Base-by-base conservation (phyloP, 225 moss, liverwort and hornwort species). In the Ulota crispa region DNA sequence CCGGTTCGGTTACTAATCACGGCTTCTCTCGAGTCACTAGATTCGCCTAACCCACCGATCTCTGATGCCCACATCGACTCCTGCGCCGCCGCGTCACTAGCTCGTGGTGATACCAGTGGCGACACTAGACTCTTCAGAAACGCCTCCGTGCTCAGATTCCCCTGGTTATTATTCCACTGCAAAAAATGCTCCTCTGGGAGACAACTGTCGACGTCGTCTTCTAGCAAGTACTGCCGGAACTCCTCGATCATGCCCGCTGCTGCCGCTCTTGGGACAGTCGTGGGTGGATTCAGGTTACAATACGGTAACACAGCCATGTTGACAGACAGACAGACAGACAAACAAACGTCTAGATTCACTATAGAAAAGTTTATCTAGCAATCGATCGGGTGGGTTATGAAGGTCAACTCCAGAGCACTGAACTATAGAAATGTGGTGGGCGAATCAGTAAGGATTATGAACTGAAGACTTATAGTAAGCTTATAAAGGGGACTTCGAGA, bases 1-100 rank as follows among this genome's bases (percentile, higher is more conserved):
- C 90, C 90, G 0, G 83, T 88, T 11, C 90, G 90, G 50, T 88
- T 80, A 15, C 90, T 90, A 11, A 84, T 90, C 62, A 90, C 85
- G 37, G 43, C 65, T 16, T 34, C 13, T 4, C 78, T 34, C 5
- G 34, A 54, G 13, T 50, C 72, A 20, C 80, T 36, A 1, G 53
- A 13, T 7, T 64, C 70, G 14, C 27, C 68, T 11, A 0, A 0
- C 15, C 13, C 41, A 47, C 57, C 52, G 13, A 52, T 43, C 32
- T 66, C 54, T 4, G 68, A 28, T 2, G 69, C 62, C 84, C 82
- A 82, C 4, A 80, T 57, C 24, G 69, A 10, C 7, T 68, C n/a
- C 0, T 14, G 37, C 0, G 16, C 54, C 0, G 16, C 54, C 11
- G 28, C 0, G 24, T 12, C 19, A 41, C 68, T 52, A 9, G 73